phyloP scores from a whole-genome alignment of 2,329 filamentous ascomycete species.

The Nemania diffusa region DNA sequence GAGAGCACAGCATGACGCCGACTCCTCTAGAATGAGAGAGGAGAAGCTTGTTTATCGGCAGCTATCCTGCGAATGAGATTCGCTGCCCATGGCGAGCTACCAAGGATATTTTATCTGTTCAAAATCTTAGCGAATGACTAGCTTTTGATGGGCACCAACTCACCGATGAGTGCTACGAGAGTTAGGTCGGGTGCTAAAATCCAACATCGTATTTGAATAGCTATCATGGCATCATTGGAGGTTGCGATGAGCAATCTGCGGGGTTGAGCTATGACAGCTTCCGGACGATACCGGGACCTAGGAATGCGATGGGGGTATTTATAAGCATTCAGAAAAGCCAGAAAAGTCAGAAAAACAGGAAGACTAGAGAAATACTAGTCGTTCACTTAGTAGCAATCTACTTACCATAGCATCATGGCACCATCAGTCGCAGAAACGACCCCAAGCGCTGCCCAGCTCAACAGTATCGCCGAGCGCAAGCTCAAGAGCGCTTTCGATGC shows the following conservation, averaged over 20 bases:
- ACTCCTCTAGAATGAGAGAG: neutral
- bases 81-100: conserved; percentile 22
- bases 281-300: neutral
- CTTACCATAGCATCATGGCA: conserved; percentile 39
- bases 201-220: conserved; percentile 4
- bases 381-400: neutral
- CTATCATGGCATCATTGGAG: conserved; percentile 35
- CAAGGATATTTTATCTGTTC: conserved; percentile 17
- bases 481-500: conserved; percentile 41
- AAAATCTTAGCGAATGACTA: conserved; percentile 9
- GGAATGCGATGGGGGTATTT: neutral
- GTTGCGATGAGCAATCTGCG: conserved; percentile 36
- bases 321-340: too few relatives aligned
- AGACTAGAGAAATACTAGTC: neutral
- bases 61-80: conserved; percentile 17
- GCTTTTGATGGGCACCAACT: conserved; percentile 1
- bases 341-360: too few relatives aligned
- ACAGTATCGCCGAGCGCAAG: conserved; percentile 40
- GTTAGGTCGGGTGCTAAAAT: neutral
- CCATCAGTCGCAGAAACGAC: conserved; percentile 43
- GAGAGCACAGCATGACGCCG: neutral
- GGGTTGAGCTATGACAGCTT: conserved; percentile 18
- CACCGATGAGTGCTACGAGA: neutral
- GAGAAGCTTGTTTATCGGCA: neutral
- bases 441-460: conserved; percentile 39